Evolutionary conservation across 2,329 filamentous ascomycete genomes (phyloP).

Genomic region (Colletotrichum euphorbiae): DNA sequence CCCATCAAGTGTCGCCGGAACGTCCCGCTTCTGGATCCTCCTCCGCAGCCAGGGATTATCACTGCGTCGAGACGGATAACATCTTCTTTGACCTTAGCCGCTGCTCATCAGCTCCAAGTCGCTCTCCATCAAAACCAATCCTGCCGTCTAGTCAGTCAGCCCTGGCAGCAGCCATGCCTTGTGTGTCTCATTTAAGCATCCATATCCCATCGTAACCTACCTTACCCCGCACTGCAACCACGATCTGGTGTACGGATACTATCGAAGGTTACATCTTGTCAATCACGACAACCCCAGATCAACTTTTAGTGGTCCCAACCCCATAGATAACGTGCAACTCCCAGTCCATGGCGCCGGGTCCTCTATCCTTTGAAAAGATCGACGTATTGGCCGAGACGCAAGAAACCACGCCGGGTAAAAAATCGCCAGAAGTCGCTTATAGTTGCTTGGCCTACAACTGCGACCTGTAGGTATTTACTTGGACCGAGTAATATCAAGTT

Average conservation of each 20-base stretch:
- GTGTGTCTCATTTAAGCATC: background rate
- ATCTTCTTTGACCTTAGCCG: background rate
- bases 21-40: rapidly evolving
- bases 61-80: background rate
- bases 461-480: too few relatives aligned
- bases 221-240: constrained; percentile 15
- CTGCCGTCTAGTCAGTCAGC: background rate
- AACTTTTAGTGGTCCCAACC: constrained; percentile 29
- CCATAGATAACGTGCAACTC: too few relatives aligned
- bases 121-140: background rate
- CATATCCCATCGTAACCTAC: background rate
- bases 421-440: too few relatives aligned
- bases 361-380: too few relatives aligned
- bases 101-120: background rate
- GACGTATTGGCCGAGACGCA: too few relatives aligned
- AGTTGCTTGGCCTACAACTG: too few relatives aligned
- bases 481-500: too few relatives aligned
- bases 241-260: background rate
- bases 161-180: background rate
- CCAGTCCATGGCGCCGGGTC: too few relatives aligned
- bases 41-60: background rate
- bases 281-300: background rate
- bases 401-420: too few relatives aligned
- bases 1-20: background rate
- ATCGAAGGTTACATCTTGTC: constrained; percentile 4